Conservation (phyloP, 352 stramenopile genomes). For the Pythium dissotocum region DNA sequence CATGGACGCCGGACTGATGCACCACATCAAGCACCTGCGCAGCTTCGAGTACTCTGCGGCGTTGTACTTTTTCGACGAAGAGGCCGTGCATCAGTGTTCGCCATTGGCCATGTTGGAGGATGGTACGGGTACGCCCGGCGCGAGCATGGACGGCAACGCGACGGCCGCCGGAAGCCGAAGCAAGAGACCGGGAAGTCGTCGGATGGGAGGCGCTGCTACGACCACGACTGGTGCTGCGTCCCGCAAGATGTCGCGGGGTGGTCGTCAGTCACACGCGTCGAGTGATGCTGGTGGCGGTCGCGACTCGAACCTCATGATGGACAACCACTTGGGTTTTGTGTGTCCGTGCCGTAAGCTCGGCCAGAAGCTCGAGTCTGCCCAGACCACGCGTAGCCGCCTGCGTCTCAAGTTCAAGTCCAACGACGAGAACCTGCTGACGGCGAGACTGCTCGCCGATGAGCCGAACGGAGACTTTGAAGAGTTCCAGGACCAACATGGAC, state of each 20-base stretch:
- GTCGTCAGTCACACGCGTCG: no score
- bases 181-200: background rate
- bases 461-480: constrained; percentile 20
- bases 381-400: constrained; percentile 18
- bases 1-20: constrained; percentile 39
- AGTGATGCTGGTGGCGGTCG: no score
- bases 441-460: constrained; percentile 19
- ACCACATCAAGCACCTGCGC: constrained; percentile 35
- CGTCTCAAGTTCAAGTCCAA: constrained; percentile 16
- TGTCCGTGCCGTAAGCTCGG: constrained; percentile 32
- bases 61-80: constrained; percentile 37
- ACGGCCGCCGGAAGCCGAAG: background rate
- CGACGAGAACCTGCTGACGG: constrained; percentile 31
- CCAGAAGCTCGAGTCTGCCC: constrained; percentile 14
- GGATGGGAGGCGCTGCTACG: background rate
- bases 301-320: background rate
- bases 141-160: no score
- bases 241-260: no score
- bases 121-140: background rate
- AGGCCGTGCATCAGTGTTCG: constrained; percentile 29
- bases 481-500: constrained; percentile 15
- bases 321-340: background rate
- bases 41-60: constrained; percentile 22
- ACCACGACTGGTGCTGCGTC: no score
- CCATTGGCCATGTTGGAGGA: constrained; percentile 20